Evolutionary conservation across 768 basidiomycete species (phyloP), one percentile per base, ranked within the genome.

Genomic region (Phanerochaete sordida): DNA sequence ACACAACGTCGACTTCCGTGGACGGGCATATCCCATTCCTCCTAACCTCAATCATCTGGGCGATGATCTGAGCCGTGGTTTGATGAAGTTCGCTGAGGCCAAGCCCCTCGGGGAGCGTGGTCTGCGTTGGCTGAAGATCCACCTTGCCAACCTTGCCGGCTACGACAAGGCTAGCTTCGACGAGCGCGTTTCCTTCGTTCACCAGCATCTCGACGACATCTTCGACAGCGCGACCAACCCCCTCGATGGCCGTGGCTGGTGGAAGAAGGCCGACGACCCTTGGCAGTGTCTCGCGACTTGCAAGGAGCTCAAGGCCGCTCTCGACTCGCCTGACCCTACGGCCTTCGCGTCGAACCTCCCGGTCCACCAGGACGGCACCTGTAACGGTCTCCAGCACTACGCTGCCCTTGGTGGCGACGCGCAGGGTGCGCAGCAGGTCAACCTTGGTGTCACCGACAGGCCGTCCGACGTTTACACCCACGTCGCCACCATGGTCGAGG

Each of bases 351-450:
- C 87, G 2, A 73, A 76, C 19, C 79, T 97, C n/a, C 97, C 97
- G 0, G 83, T 98, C 6, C 97, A 99, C 70, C 96, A 98, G 73
- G 97, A 99, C 65, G 96, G 97, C 2, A 98, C 97, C 0, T 99
- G 97, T 67, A 99, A 99, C 66, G 97, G 96, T 27, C 79, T 99
- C 63, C 97, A 99, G 75, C 96, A 99, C 72, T 99, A 99, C 68
- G 97, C 97, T 6, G 97, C 97, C 0, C 84, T 99, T 3, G 97
- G 97, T 46, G 96, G 97, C 5, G 97, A 98, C 69, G 78, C 80
- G 13, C 79, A 82, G 33, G 97, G 97, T 59, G 97, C 97, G 0
- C 77, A 79, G 60, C 95, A 98, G 69, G 97, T 99, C 69, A 99
- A 99, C 70, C 79, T 99, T 53, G 83, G 83, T 37, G 87, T 85